A percentile compares a stretch with the other conserved stretches of the same genome.
Evolutionary conservation across 129 eudicot genomes (phyloP).

Genomic region (Kitagawia praeruptora): DNA sequence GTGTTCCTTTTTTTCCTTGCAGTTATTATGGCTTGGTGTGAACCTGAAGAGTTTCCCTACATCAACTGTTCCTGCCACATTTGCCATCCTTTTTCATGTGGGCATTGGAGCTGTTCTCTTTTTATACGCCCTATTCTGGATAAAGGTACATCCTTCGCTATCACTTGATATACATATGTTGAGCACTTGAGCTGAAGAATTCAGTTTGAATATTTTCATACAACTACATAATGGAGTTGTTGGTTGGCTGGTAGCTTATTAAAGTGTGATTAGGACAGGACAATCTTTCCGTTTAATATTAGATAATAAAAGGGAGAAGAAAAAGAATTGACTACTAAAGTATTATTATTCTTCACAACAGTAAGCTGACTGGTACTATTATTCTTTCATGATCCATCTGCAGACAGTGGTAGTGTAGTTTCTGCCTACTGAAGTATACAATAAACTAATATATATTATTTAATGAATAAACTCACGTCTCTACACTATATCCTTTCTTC

Average conservation of each 20-base stretch:
- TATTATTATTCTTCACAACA: too few species aligned
- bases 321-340: neutral
- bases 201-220: neutral
- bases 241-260: neutral
- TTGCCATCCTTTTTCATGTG: slow-evolving; percentile 67
- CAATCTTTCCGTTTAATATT: neutral
- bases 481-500: neutral
- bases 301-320: neutral
- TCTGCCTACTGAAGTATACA: neutral
- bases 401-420: neutral
- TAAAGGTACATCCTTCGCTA: slow-evolving; percentile 51
- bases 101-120: slow-evolving; percentile 85
- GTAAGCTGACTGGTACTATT: neutral
- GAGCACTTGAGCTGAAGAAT: neutral
- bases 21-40: slow-evolving; percentile 68
- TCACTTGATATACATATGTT: slow-evolving; percentile 4
- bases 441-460: neutral
- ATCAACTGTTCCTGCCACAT: slow-evolving; percentile 55
- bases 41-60: slow-evolving; percentile 82
- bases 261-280: neutral
- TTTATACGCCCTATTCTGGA: slow-evolving; percentile 74
- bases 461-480: neutral
- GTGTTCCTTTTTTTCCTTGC: neutral
- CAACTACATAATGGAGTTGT: neutral
- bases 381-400: neutral